Evolutionary conservation across 2,329 filamentous ascomycete species (phyloP), one percentile per base, ranked within the genome.

Genomic region (Emericellopsis atlantica): DNA sequence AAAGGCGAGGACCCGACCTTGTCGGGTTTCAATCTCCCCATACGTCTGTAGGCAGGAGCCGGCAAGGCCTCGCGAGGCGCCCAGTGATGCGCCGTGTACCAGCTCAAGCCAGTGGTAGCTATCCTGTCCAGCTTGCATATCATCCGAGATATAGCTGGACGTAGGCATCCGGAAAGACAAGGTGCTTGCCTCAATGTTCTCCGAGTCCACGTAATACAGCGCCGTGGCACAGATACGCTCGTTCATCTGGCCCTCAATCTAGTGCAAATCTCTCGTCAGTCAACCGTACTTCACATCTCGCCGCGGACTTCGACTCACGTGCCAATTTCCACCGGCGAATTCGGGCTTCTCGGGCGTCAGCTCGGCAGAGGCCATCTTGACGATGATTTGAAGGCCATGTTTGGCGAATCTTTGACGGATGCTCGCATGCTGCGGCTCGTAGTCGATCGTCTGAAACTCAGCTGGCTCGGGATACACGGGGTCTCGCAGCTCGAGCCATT

Each of bases 281-380:
- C 21, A 3, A n/a, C 23, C 12, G 21, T 15, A 21, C 29, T 5
- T 29, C 12, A 10, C 10, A 40, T 11, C n/a, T 5, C 11, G 22
- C 9, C 14, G n/a, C 37, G 4, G n/a, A 5, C 4, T 21, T 21
- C 15, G 14, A 33, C 44, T 39, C 33, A 70, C 50, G 45, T 72
- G 69, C 62, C 68, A 73, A 2, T 50, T 52, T 1, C 67, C 67
- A 6, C 63, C 63, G 1, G 54, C 49, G 44, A 70, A 77, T 0
- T 49, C 46, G 0, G 72, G 68, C 8, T 71, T 64, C 15, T 70
- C 66, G 0, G 74, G 73, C 0, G 63, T 70, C 5, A 81, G 60
- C 34, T 78, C 64, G 39, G 81, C 71, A 31, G 66, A 70, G 2
- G 74, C 67, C 46, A 84, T 61, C 50, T 81, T 81, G 26, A 81